Conservation (phyloP, 2,329 filamentous ascomycete genomes). For the Ophiostoma ulmi region DNA sequence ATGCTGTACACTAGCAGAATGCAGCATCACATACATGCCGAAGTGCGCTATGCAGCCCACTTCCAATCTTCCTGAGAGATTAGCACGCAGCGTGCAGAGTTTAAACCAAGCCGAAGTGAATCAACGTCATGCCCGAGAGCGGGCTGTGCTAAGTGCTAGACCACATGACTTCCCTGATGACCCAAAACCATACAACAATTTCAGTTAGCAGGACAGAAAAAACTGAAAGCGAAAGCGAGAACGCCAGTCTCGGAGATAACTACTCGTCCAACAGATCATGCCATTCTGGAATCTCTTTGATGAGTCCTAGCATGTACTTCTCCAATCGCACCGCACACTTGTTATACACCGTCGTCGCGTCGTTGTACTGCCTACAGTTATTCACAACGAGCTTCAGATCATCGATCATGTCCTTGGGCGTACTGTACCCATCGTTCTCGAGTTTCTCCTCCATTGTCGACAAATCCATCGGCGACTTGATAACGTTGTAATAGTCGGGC, state of each 20-base stretch:
- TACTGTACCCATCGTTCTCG: conserved; percentile 85
- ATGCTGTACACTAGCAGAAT: no score
- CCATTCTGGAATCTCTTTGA: conserved; percentile 91
- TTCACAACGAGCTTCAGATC: conserved; percentile 87
- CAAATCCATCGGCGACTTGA: conserved; percentile 95
- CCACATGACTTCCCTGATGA: neutral
- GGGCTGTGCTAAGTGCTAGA: neutral
- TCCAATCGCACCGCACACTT: conserved; percentile 91
- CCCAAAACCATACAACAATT: neutral
- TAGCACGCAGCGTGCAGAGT: neutral
- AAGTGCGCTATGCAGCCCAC: neutral
- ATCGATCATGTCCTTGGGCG: conserved; percentile 83
- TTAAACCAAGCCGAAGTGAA: conserved; percentile 7
- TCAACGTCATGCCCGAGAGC: conserved; percentile 3
- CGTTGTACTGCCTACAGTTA: conserved; percentile 95
- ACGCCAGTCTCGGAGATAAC: neutral
- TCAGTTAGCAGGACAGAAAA: neutral
- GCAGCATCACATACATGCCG: neutral
- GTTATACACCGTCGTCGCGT: conserved; percentile 87
- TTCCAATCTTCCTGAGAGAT: neutral
- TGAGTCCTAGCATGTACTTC: conserved; percentile 92
- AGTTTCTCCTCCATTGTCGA: conserved; percentile 96
- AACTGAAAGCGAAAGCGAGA: neutral
- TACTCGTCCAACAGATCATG: conserved; percentile 33
- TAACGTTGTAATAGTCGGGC: conserved; percentile 95